Evolutionary conservation across 2,329 filamentous ascomycete species (phyloP).

Genomic region (Claviceps cyperi): DNA sequence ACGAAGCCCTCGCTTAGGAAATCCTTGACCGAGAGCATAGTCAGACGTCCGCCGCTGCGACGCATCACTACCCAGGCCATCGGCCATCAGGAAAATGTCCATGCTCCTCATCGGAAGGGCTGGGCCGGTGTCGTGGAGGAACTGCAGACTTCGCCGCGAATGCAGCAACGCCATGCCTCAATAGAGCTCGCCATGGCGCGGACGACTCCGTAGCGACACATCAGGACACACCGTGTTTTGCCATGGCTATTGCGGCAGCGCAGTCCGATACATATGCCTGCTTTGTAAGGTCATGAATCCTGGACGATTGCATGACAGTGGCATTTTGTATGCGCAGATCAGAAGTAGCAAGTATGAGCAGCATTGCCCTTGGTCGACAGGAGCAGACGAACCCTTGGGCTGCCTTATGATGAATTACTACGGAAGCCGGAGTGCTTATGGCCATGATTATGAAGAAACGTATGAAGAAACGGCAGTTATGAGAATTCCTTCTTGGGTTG

Average conservation of each 20-base stretch:
- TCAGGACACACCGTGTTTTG: not conserved
- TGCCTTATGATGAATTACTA: constrained; percentile 2
- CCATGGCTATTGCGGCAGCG: not conserved
- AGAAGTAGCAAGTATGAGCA: constrained; percentile 4
- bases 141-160: constrained; percentile 43
- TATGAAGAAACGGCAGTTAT: constrained; percentile 9
- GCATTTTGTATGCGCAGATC: too few relatives aligned
- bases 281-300: not conserved
- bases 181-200: constrained; percentile 42
- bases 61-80: constrained; percentile 39
- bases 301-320: not conserved
- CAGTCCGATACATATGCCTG: not conserved
- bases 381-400: not conserved
- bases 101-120: constrained; percentile 34
- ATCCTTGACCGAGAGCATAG: constrained; percentile 28
- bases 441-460: constrained; percentile 10
- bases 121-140: constrained; percentile 52
- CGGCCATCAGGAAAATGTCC: constrained; percentile 34
- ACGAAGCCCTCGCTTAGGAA: constrained; percentile 23
- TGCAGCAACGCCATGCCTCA: constrained; percentile 48
- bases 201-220: constrained; percentile 8
- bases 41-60: constrained; percentile 33
- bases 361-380: constrained; percentile 1
- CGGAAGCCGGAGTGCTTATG: constrained; percentile 5
- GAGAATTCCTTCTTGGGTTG: not conserved